phyloP scores from a whole-genome alignment of 2,329 filamentous ascomycete species.

The Emergomyces pasteurianus region DNA sequence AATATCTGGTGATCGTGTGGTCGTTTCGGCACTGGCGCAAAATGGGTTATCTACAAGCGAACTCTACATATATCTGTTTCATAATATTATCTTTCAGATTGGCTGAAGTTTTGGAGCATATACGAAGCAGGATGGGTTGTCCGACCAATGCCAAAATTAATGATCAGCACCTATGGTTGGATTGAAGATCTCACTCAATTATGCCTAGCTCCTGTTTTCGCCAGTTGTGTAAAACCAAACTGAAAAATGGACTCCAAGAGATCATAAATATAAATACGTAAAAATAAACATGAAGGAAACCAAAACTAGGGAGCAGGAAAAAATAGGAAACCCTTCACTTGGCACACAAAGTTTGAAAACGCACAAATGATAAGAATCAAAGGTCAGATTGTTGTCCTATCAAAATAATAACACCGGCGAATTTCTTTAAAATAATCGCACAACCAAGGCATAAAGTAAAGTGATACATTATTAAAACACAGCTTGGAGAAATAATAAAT shows the following conservation, averaged over 20 bases:
- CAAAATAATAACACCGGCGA: background rate
- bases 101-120: conserved; percentile 1
- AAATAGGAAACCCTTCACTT: background rate
- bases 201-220: background rate
- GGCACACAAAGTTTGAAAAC: background rate
- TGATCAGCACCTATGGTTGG: background rate
- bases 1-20: background rate
- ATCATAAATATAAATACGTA: background rate
- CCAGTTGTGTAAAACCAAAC: background rate
- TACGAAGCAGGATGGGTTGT: background rate
- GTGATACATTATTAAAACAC: background rate
- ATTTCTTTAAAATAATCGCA: background rate
- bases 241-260: background rate
- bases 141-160: background rate
- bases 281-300: background rate
- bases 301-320: background rate
- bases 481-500: background rate
- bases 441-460: background rate
- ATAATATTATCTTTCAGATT: background rate
- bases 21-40: background rate
- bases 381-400: background rate
- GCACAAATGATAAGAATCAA: background rate
- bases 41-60: background rate
- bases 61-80: background rate
- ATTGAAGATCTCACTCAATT: background rate